phyloP scores from a whole-genome alignment of 1,139 yeast species.

The Debaryomycetaceae sp. region DNA sequence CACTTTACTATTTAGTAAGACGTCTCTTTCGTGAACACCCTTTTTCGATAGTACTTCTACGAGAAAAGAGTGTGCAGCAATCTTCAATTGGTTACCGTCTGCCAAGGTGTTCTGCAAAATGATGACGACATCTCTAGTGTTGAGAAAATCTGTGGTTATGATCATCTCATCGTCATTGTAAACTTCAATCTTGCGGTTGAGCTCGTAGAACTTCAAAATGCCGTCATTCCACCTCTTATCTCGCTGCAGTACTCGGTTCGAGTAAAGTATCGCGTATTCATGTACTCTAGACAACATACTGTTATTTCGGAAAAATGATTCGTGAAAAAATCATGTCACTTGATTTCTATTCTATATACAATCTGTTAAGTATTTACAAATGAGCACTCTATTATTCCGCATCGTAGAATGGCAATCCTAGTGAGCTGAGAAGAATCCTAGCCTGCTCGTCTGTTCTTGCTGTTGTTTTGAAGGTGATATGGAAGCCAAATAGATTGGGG shows the following conservation, averaged over 20 bases:
- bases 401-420: slow-evolving; percentile 70
- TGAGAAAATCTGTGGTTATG: slow-evolving; percentile 33
- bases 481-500: slow-evolving; percentile 85
- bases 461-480: slow-evolving; percentile 78
- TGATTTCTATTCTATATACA: neutral
- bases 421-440: slow-evolving; percentile 76
- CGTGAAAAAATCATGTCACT: neutral
- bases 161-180: slow-evolving; percentile 33
- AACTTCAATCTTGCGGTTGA: slow-evolving; percentile 47
- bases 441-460: slow-evolving; percentile 94
- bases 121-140: slow-evolving; percentile 8
- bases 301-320: slow-evolving; percentile 2
- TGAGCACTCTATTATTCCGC: slow-evolving; percentile 5
- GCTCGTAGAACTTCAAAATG: slow-evolving; percentile 39
- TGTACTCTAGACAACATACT: slow-evolving; percentile 9
- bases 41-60: slow-evolving; percentile 14
- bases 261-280: slow-evolving; percentile 28
- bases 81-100: slow-evolving; percentile 12
- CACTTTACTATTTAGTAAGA: slow-evolving; percentile 7
- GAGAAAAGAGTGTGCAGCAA: slow-evolving; percentile 13
- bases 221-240: slow-evolving; percentile 59
- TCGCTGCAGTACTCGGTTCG: slow-evolving; percentile 46
- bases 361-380: slow-evolving; percentile 5
- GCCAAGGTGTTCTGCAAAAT: slow-evolving; percentile 9
- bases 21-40: slow-evolving; percentile 13